phyloP scores from a whole-genome alignment of 2,329 filamentous ascomycete species.

The Alternaria triticimaculans region DNA sequence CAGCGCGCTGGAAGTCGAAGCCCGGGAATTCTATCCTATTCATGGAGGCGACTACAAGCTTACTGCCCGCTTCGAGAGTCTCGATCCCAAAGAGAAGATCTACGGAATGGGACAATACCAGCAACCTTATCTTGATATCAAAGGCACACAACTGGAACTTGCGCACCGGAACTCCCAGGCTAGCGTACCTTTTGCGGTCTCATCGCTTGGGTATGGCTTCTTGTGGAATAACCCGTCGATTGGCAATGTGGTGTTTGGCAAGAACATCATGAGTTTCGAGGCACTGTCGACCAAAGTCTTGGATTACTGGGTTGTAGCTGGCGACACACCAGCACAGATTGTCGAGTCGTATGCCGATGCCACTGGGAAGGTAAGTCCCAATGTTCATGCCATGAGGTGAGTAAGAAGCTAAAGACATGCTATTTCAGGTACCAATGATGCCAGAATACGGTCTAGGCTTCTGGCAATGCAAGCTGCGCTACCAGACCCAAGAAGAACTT shows the following conservation, averaged over 20 bases:
- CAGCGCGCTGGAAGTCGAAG: slow-evolving; percentile 63
- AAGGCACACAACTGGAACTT: slow-evolving; percentile 67
- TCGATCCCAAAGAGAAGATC: slow-evolving; percentile 64
- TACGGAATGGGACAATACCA: slow-evolving; percentile 75
- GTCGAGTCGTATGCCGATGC: slow-evolving; percentile 62
- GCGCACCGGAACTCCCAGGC: slow-evolving; percentile 72
- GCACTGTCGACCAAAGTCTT: slow-evolving; percentile 63
- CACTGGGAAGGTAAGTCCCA: slow-evolving; percentile 62
- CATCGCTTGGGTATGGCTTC: slow-evolving; percentile 66
- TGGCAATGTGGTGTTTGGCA: slow-evolving; percentile 66
- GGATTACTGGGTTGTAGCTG: slow-evolving; percentile 70
- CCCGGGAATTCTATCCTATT: slow-evolving; percentile 64
- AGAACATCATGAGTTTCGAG: slow-evolving; percentile 68
- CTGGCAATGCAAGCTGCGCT: slow-evolving; percentile 72
- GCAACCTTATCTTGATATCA: slow-evolving; percentile 67
- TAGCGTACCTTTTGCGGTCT: slow-evolving; percentile 67
- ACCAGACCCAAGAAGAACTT: slow-evolving; percentile 70
- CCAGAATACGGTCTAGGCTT: slow-evolving; percentile 72
- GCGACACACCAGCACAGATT: slow-evolving; percentile 62
- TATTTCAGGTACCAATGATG: slow-evolving; percentile 65
- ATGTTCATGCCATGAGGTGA: slow-evolving; percentile 43
- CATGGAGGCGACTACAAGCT: slow-evolving; percentile 63
- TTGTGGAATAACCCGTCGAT: slow-evolving; percentile 72
- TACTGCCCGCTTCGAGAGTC: slow-evolving; percentile 65
- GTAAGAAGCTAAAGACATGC: not conserved